These are phyloP conservation scores for Lactuca saligna DNA, from an alignment of 129 eudicot species.

Conservation along the genomic window DNA sequence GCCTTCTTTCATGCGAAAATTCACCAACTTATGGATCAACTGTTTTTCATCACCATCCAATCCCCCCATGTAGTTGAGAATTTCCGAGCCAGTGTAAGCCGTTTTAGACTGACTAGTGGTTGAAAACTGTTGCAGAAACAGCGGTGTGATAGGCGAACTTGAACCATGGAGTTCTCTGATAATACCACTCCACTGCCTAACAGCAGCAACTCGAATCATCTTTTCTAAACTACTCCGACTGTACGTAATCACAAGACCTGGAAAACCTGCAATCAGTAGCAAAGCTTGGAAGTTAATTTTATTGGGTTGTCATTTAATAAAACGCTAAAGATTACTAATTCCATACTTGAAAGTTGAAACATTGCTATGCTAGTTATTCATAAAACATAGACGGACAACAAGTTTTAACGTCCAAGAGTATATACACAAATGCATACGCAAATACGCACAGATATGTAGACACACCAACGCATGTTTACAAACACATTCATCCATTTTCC, in stretches of 20 bases:
- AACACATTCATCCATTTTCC: background rate
- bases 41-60: constrained; percentile 33
- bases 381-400: background rate
- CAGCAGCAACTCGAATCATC: constrained; percentile 33
- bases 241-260: background rate
- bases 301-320: background rate
- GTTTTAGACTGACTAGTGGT: constrained; percentile 19
- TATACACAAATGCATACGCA: background rate
- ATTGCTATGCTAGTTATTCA: background rate
- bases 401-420: background rate
- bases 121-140: constrained; percentile 24
- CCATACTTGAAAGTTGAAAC: constrained; percentile 2
- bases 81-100: constrained; percentile 36
- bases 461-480: background rate
- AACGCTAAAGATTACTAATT: background rate
- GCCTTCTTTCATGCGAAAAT: constrained; percentile 41
- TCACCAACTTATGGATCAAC: constrained; percentile 34
- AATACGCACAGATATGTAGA: background rate
- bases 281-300: background rate
- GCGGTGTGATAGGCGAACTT: constrained; percentile 12
- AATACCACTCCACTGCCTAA: constrained; percentile 12
- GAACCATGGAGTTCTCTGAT: constrained; percentile 18
- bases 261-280: background rate
- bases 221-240: background rate
- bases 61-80: constrained; percentile 37